Conservation (phyloP, 78 protist species). For the Mastigamoeba balamuthi region DNA sequence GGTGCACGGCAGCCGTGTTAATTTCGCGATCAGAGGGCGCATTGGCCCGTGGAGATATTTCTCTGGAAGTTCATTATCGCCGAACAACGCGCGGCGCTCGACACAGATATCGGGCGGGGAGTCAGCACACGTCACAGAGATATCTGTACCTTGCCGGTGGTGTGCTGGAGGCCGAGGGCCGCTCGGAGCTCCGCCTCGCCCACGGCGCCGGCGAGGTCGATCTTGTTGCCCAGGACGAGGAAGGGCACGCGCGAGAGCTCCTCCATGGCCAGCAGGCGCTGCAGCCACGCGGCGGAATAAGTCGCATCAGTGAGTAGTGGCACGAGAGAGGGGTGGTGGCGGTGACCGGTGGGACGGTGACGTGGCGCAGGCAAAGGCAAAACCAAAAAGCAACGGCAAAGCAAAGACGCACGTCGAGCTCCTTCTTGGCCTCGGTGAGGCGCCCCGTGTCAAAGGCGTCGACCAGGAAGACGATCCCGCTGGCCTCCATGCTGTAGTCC, state of each 20-base stretch:
- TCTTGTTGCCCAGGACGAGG: conserved; percentile 97
- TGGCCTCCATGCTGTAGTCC: conserved; percentile 85
- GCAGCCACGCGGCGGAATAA: neutral
- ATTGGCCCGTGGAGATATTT: neutral
- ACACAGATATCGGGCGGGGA: neutral
- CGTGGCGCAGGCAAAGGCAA: too few species aligned
- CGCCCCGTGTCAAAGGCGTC: conserved; percentile 85
- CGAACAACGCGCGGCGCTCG: neutral
- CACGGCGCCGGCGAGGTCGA: conserved; percentile 83
- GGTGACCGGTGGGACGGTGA: neutral
- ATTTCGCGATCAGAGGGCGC: too few species aligned
- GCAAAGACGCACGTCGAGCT: conserved; percentile 62
- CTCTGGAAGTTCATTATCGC: neutral
- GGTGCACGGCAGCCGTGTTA: too few species aligned
- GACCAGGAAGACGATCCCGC: conserved; percentile 91
- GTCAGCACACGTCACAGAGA: too few species aligned
- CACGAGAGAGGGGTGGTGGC: neutral
- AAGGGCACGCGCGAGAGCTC: conserved; percentile 86
- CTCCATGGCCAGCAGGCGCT: conserved; percentile 59
- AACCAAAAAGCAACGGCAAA: neutral
- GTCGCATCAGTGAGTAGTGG: neutral
- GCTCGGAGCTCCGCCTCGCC: conserved; percentile 80
- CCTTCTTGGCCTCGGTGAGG: conserved; percentile 83
- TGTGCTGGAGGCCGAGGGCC: conserved; percentile 63
- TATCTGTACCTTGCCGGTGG: conserved; percentile 75